Base-by-base conservation (phyloP, 345 rosid species). In the Boechera stricta region DNA sequence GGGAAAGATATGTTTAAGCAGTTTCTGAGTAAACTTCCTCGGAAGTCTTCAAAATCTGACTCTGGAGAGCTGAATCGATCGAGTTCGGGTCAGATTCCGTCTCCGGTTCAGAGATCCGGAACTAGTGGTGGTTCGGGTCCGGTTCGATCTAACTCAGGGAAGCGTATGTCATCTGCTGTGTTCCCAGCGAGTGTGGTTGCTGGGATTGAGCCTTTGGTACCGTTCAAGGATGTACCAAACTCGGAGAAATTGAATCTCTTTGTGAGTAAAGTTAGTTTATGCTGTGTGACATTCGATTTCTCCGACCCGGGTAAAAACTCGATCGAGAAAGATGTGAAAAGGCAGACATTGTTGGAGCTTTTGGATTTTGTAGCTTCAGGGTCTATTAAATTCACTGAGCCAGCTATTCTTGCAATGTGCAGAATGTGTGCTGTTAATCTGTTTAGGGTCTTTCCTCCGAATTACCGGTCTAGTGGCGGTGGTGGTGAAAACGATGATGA, bases 271-370 rank as follows among this genome's bases (percentile, higher is more conserved):
- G 89, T 89, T 12, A 93, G 98, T 65, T 85, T 93, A n/a, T 93
- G 98, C 77, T 93, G 97, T 32, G 95, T 89, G 26, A 87, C 87
- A 1, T 93, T 90, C 29, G 98, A 93, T 87, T 90, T 90, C 84
- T 79, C 87, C 18, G 91, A 91, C 82, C 86, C 91, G 7, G 77
- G 77, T 45, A 89, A 88, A 84, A 89, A 87, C 80, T 82, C 87
- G 0, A 42, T 86, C 7, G 97, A 93, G 79, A 93, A 89, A 78
- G 93, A 89, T 74, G 94, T 93, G n/a, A 90, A 93, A 69, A 84
- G 80, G 21, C 95, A 87, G 53, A 90, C 91, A 24, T 81, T 93
- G 81, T 83, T 90, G 28, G 98, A 90, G 83, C 87, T 93, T 44
- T 67, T 87, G 57, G 97, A 93, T 18, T 93, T 89, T 35, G 94